These are phyloP conservation scores for Blakeslea trispora DNA, from an alignment of 371 early-diverging fungal species.

Conservation along the genomic window DNA sequence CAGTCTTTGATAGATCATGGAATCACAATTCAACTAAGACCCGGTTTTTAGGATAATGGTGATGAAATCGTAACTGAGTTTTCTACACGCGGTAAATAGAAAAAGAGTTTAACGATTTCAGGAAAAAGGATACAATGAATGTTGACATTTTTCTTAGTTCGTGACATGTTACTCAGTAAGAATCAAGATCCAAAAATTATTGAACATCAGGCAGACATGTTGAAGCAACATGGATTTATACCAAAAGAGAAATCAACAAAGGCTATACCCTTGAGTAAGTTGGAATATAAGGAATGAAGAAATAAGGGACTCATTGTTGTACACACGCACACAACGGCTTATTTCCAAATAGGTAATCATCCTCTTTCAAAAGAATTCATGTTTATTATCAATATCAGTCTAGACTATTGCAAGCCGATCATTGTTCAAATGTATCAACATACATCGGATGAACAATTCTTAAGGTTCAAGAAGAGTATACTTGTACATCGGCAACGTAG, in stretches of 20 bases:
- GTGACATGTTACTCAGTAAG: background rate
- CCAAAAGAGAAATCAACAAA: background rate
- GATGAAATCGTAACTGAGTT: background rate
- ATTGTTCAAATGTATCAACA: background rate
- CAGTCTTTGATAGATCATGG: too few relatives aligned
- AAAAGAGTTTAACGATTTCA: background rate
- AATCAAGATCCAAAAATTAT: conserved; percentile 8
- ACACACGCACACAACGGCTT: background rate
- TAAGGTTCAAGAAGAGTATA: background rate
- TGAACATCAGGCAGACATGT: background rate
- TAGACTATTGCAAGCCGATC: background rate
- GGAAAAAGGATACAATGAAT: background rate
- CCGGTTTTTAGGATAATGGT: conserved; percentile 2
- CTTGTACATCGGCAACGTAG: background rate
- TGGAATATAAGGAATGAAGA: too few relatives aligned
- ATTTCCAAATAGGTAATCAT: background rate
- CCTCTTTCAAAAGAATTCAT: background rate
- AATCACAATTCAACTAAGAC: too few relatives aligned
- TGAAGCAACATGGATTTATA: background rate
- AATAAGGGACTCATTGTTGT: background rate
- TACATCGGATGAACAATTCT: background rate
- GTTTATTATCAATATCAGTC: background rate
- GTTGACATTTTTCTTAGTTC: background rate
- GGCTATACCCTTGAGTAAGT: background rate
- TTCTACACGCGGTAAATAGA: background rate